Conservation (phyloP, 345 rosid genomes). For the Pugionium cornutum region DNA sequence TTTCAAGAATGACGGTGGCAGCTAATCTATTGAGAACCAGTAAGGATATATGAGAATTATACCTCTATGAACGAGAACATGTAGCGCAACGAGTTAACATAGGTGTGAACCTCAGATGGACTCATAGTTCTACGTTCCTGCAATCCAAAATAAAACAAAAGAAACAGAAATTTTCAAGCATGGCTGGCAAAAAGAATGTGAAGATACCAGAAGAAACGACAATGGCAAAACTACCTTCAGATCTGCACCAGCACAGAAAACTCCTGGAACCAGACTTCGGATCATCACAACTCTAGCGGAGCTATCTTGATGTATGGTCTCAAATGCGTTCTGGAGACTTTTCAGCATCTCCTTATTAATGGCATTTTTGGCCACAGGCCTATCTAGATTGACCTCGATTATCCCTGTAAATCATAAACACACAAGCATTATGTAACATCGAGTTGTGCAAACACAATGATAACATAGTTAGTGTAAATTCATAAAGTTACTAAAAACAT, state of each 20-base stretch:
- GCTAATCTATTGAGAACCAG: background rate
- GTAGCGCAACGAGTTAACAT: conserved; percentile 70
- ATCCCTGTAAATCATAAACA: conserved; percentile 57
- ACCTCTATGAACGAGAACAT: conserved; percentile 83
- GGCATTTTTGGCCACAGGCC: conserved; percentile 71
- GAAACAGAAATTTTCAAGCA: conserved; percentile 16
- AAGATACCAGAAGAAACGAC: background rate
- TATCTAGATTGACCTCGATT: conserved; percentile 69
- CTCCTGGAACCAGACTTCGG: conserved; percentile 69
- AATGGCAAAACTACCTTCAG: conserved; percentile 53
- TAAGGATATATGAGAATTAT: background rate
- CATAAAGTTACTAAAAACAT: background rate
- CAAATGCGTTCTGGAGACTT: conserved; percentile 62
- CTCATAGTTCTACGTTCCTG: conserved; percentile 88
- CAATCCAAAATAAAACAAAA: conserved; percentile 36
- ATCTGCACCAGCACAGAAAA: conserved; percentile 96
- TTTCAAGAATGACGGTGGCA: background rate
- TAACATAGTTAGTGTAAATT: background rate
- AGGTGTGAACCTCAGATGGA: conserved; percentile 68
- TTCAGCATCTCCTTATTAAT: conserved; percentile 74
- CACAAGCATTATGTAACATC: background rate
- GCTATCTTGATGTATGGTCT: conserved; percentile 53
- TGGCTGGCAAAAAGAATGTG: background rate
- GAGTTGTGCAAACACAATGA: background rate
- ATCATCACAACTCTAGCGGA: conserved; percentile 72